Conservation (phyloP, 202 grass and related monocot genomes). For the Zoysia matrella region DNA sequence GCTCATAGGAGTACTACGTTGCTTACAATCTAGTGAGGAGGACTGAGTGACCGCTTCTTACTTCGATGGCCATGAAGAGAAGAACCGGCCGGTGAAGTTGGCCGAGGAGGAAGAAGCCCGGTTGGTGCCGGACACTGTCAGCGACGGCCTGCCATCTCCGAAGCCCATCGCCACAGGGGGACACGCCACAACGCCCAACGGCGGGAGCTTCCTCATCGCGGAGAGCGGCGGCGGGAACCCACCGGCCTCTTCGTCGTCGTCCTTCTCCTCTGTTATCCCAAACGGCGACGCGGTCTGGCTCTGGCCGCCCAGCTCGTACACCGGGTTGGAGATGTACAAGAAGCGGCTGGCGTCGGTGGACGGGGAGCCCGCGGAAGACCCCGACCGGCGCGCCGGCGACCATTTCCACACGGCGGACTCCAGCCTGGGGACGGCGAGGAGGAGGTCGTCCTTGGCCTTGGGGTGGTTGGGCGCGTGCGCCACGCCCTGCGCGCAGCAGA, state of each 20-base stretch:
- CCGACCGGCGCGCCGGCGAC: conserved; percentile 39
- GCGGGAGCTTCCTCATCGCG: conserved; percentile 72
- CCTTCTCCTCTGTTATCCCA: conserved; percentile 45
- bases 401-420: conserved; percentile 61
- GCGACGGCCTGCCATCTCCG: conserved; percentile 29
- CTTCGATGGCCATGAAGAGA: conserved; percentile 68
- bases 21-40: not conserved
- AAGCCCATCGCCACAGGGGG: conserved; percentile 12
- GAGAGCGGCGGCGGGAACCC: conserved; percentile 60
- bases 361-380: conserved; percentile 29
- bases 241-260: not conserved
- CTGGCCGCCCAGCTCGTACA: conserved; percentile 53
- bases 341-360: conserved; percentile 54
- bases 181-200: conserved; percentile 11
- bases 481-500: conserved; percentile 81
- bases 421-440: conserved; percentile 74
- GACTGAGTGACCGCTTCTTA: not conserved
- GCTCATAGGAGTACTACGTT: not conserved
- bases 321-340: conserved; percentile 83
- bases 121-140: conserved; percentile 54
- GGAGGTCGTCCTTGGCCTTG: conserved; percentile 58
- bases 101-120: conserved; percentile 57
- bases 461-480: conserved; percentile 46
- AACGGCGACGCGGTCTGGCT: conserved; percentile 37
- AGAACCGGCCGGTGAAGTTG: conserved; percentile 53